Evolutionary conservation across 2,329 filamentous ascomycete genomes (phyloP).

Genomic region (Mycosphaerella sp.): DNA sequence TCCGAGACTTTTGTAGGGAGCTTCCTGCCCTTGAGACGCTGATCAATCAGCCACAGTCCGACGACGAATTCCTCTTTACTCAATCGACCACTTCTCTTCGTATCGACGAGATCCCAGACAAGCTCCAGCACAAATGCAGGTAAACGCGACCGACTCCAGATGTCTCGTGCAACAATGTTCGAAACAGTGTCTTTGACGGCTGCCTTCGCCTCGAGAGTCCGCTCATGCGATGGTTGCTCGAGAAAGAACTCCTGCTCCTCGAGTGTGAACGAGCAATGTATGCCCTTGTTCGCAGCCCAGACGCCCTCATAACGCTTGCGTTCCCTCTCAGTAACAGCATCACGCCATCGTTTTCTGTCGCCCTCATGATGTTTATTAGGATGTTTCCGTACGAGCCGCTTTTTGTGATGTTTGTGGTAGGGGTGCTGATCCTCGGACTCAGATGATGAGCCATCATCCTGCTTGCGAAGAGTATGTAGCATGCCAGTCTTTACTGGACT

Average conservation of each 20-base stretch:
- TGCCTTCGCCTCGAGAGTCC: conserved; percentile 8
- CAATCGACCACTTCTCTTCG: conserved; percentile 50
- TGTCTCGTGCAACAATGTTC: conserved; percentile 63
- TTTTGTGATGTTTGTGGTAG: conserved; percentile 48
- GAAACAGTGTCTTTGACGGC: conserved; percentile 43
- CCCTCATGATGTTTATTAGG: conserved; percentile 67
- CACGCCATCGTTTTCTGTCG: conserved; percentile 67
- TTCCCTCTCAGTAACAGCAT: conserved; percentile 64
- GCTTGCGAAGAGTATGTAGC: conserved; percentile 60
- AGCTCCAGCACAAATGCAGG: conserved; percentile 62
- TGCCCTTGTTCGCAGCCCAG: conserved; percentile 73
- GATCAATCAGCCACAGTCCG: conserved; percentile 75
- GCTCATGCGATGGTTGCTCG: conserved; percentile 6
- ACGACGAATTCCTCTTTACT: conserved; percentile 70
- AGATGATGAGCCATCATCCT: conserved; percentile 31
- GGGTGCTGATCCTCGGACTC: conserved; percentile 41
- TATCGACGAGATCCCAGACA: conserved; percentile 70
- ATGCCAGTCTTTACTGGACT: conserved; percentile 47
- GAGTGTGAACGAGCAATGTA: conserved; percentile 33
- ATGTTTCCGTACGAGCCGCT: conserved; percentile 55
- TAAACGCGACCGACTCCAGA: conserved; percentile 67
- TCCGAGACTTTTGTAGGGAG: conserved; percentile 63
- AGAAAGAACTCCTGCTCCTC: conserved; percentile 17
- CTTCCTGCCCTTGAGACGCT: conserved; percentile 72
- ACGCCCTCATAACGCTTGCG: conserved; percentile 77